Base-by-base conservation (phyloP, 2,329 filamentous ascomycete genomes). In the Colletotrichum sp. region DNA sequence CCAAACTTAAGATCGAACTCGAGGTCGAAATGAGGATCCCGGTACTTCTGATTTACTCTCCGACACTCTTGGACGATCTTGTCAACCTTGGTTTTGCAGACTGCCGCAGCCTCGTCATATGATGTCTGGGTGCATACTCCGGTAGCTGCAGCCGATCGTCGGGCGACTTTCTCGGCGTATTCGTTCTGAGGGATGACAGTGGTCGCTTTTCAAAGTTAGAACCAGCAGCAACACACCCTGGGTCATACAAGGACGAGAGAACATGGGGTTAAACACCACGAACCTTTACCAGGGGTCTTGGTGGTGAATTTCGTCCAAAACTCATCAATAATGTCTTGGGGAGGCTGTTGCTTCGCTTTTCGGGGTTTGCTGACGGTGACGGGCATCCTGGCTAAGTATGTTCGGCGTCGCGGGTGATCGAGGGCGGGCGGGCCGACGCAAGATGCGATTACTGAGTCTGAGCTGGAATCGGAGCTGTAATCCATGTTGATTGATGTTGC, bases 21-120 rank as follows among this genome's bases (percentile, higher is more conserved):
- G 67, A 98, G 92, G 81, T 98, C 94, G 81, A 98, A 98, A 82
- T 97, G 92, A n/a, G 93, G 91, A 81, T 97, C 95, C 18, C 93
- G 90, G 81, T 97, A 98, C 83, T 95, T 96, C 80, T 95, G 93
- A 83, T 98, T 98, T 73, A 95, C 87, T 10, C 94, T 90, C 26
- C 92, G 89, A 82, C 95, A 97, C 80, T 92, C 91, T 73, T 87
- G 87, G 64, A 91, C 87, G 74, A 93, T 92, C 81, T 91, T 90
- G 30, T 86, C 88, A 5, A 89, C 94, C 85, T 89, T 94, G 71
- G 89, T 90, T 69, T 87, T 88, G 84, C 95, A 97, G 73, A 93
- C 90, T 26, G 89, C 89, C 4, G 89, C 91, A 0, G 94, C 95
- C 79, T 95, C 91, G 69, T 95, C 91, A 80, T 95, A 97, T 0